Percentiles rank a stretch among this genome's conserved stretches.
These are phyloP conservation scores for Xanthoceras sorbifolium DNA, from an alignment of 345 rosid species.

Conservation along the genomic window DNA sequence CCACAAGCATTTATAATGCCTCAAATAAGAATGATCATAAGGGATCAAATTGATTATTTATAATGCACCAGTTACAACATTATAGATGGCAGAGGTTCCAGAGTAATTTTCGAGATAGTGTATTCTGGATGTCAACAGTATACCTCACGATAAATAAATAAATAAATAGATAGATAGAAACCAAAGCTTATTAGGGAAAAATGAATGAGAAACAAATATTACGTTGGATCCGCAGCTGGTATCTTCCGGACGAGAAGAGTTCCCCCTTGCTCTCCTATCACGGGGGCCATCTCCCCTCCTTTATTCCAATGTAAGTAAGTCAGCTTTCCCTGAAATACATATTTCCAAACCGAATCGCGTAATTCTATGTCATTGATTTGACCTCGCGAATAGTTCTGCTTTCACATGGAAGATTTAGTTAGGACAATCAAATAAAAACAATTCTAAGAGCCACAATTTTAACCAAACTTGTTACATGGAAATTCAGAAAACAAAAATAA, in stretches of 20 bases:
- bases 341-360: conserved; percentile 54
- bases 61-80: neutral
- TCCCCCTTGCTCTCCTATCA: conserved; percentile 58
- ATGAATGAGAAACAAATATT: conserved; percentile 26
- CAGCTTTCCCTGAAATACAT: conserved; percentile 72
- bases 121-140: neutral
- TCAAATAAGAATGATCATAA: neutral
- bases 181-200: conserved; percentile 1
- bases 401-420: conserved; percentile 16
- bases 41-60: neutral
- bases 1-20: neutral
- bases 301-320: conserved; percentile 71
- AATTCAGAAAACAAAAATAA: neutral
- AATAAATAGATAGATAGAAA: conserved; percentile 1
- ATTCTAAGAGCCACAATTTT: neutral
- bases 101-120: neutral
- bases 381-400: conserved; percentile 69
- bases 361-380: conserved; percentile 54
- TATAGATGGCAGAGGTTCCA: neutral
- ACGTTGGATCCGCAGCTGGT: conserved; percentile 65
- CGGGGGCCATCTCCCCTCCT: conserved; percentile 74
- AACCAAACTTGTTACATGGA: conserved; percentile 7
- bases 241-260: conserved; percentile 89
- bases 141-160: neutral
- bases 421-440: conserved; percentile 15